Conservation (phyloP, 2,329 filamentous ascomycete species). For the Aspergillus pseudoterreus region DNA sequence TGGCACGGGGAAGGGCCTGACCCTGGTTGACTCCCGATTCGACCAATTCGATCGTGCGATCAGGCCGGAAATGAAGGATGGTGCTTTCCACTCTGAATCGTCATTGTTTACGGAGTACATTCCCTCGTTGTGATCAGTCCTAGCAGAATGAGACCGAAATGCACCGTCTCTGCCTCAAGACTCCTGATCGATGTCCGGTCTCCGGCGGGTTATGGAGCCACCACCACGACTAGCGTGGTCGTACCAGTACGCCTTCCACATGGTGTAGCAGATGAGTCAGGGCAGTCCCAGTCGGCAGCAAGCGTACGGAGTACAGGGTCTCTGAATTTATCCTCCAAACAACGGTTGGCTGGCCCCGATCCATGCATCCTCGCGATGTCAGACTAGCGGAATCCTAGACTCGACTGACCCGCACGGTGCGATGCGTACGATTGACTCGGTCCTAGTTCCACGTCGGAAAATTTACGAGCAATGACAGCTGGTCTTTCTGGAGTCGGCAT, state of each 20-base stretch:
- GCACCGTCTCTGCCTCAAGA: no score
- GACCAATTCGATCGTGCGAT: slow-evolving; percentile 6
- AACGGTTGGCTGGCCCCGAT: slow-evolving; percentile 18
- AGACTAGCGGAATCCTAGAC: slow-evolving; percentile 17
- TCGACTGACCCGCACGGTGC: slow-evolving; percentile 18
- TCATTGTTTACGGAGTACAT: background rate
- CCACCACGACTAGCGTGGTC: slow-evolving; percentile 21
- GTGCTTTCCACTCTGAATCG: background rate
- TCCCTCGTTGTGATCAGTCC: slow-evolving; percentile 9
- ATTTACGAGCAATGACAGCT: slow-evolving; percentile 16
- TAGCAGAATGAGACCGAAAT: no score
- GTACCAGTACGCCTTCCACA: slow-evolving; percentile 23
- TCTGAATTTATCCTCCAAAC: slow-evolving; percentile 11
- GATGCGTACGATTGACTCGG: slow-evolving; percentile 16
- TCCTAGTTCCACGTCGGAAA: slow-evolving; percentile 23
- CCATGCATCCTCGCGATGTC: slow-evolving; percentile 14
- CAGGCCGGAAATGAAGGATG: background rate
- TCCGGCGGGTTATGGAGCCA: slow-evolving; percentile 26
- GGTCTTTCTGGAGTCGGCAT: slow-evolving; percentile 5
- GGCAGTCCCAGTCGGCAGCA: slow-evolving; percentile 7
- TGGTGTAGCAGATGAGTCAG: slow-evolving; percentile 18
- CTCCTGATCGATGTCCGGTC: slow-evolving; percentile 16
- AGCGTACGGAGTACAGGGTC: slow-evolving; percentile 20
- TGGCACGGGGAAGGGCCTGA: background rate
- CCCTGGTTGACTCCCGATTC: slow-evolving; percentile 7